Evolutionary conservation across 306 rosid genomes (phyloP).

Genomic region (Cercis canadensis): DNA sequence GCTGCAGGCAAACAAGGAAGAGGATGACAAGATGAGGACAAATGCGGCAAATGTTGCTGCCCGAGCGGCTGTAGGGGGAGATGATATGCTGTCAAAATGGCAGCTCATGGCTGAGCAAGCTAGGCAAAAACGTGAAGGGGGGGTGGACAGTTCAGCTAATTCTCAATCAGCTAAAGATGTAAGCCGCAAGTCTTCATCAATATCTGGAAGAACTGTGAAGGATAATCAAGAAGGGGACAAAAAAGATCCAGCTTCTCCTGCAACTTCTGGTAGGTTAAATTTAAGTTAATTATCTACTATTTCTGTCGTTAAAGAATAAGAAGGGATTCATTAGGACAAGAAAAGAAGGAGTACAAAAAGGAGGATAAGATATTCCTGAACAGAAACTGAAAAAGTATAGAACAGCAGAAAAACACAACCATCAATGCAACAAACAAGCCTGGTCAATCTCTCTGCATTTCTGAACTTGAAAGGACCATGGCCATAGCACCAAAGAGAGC

Average conservation of each 20-base stretch:
- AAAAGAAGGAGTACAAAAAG: too few species aligned
- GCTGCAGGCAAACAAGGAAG: constrained; percentile 75
- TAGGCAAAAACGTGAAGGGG: constrained; percentile 90
- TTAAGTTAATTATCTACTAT: constrained; percentile 21
- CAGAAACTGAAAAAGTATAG: too few species aligned
- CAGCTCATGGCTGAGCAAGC: constrained; percentile 98
- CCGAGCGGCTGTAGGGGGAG: constrained; percentile 98
- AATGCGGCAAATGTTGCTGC: constrained; percentile 99
- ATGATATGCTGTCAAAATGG: constrained; percentile 96
- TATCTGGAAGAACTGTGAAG: constrained; percentile 63
- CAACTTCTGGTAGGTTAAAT: constrained; percentile 52
- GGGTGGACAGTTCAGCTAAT: constrained; percentile 60
- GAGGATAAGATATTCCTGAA: too few species aligned
- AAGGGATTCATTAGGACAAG: too few species aligned
- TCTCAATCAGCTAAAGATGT: constrained; percentile 76
- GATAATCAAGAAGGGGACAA: constrained; percentile 69
- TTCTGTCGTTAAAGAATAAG: constrained; percentile 5
- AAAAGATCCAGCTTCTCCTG: constrained; percentile 44
- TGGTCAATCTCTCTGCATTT: too few species aligned
- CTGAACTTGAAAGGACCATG: too few species aligned
- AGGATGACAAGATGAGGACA: constrained; percentile 94
- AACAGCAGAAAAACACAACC: too few species aligned
- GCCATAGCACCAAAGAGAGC: too few species aligned
- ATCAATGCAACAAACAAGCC: too few species aligned
- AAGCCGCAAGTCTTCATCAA: constrained; percentile 59